Percentiles rank a stretch among this genome's conserved stretches.
phyloP scores from a whole-genome alignment of 2,329 filamentous ascomycete species.

The Anisogramma anomala region DNA sequence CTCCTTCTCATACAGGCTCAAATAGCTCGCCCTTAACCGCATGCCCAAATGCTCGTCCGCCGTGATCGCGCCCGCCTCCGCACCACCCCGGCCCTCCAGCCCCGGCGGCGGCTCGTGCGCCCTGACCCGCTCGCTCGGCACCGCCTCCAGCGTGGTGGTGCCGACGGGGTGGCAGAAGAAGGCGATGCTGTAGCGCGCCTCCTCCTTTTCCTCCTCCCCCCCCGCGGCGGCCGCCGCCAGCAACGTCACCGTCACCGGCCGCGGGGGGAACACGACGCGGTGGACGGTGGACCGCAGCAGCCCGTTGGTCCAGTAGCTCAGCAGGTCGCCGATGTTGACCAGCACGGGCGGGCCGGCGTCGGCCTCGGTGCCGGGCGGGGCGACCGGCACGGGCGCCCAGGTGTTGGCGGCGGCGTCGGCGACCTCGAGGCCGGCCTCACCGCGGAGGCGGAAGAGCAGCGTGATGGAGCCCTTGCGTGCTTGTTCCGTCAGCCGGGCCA shows the following conservation, averaged over 20 bases:
- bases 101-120: conserved; percentile 19
- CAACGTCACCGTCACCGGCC: conserved; percentile 35
- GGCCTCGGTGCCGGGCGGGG: conserved; percentile 45
- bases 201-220: conserved; percentile 34
- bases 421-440: conserved; percentile 80
- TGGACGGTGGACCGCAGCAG: conserved; percentile 81
- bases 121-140: conserved; percentile 48
- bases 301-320: conserved; percentile 83
- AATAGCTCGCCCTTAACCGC: conserved; percentile 48
- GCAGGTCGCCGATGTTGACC: conserved; percentile 60
- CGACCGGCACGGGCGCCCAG: conserved; percentile 53
- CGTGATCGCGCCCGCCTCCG: conserved; percentile 45
- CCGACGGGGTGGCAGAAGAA: conserved; percentile 57
- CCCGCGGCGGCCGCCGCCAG: conserved; percentile 28
- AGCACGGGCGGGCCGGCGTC: conserved; percentile 62
- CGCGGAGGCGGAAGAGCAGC: conserved; percentile 73
- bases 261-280: conserved; percentile 62
- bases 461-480: conserved; percentile 55
- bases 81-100: conserved; percentile 29
- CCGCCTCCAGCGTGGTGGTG: conserved; percentile 38
- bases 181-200: conserved; percentile 52
- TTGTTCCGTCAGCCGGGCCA: too few species aligned
- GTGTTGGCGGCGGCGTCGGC: conserved; percentile 42
- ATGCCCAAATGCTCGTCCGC: conserved; percentile 53
- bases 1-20: conserved; percentile 35